phyloP scores from a whole-genome alignment of 2,329 filamentous ascomycete genomes.

The Fusarium protoensiforme region DNA sequence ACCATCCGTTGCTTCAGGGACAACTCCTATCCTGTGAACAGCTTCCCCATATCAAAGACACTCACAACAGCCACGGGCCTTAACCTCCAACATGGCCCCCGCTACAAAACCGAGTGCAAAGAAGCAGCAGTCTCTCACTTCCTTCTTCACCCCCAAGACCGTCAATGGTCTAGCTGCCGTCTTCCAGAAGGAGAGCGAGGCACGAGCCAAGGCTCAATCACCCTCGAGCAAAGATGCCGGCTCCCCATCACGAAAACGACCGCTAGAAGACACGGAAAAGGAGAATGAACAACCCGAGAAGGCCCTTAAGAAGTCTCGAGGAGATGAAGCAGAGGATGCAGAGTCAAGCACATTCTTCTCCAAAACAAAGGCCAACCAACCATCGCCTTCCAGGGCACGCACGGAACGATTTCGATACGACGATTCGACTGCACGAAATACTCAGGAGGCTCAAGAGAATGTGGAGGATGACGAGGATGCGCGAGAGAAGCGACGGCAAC shows the following conservation, averaged over 20 bases:
- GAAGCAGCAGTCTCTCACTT: conserved; percentile 86
- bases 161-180: conserved; percentile 57
- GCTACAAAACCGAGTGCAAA: conserved; percentile 59
- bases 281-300: conserved; percentile 55
- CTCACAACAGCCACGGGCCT: neutral
- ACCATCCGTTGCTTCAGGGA: conserved; percentile 17
- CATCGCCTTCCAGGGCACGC: conserved; percentile 47
- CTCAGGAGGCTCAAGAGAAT: conserved; percentile 43
- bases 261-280: conserved; percentile 58
- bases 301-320: conserved; percentile 58
- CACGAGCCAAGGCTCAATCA: conserved; percentile 39
- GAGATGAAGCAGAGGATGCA: conserved; percentile 50
- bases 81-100: conserved; percentile 47
- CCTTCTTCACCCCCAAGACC: conserved; percentile 79
- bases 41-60: conserved; percentile 5
- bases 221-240: conserved; percentile 42
- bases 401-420: conserved; percentile 66
- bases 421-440: conserved; percentile 52
- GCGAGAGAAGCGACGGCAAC: conserved; percentile 67
- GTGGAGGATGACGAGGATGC: conserved; percentile 58
- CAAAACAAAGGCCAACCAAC: conserved; percentile 29
- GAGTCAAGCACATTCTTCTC: conserved; percentile 51
- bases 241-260: conserved; percentile 59
- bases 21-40: conserved; percentile 15
- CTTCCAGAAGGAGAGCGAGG: conserved; percentile 47